Percentiles rank a stretch among this genome's conserved stretches.
phyloP scores from a whole-genome alignment of 176 grass and related monocot genomes.

The Chrysopogon serrulatus region DNA sequence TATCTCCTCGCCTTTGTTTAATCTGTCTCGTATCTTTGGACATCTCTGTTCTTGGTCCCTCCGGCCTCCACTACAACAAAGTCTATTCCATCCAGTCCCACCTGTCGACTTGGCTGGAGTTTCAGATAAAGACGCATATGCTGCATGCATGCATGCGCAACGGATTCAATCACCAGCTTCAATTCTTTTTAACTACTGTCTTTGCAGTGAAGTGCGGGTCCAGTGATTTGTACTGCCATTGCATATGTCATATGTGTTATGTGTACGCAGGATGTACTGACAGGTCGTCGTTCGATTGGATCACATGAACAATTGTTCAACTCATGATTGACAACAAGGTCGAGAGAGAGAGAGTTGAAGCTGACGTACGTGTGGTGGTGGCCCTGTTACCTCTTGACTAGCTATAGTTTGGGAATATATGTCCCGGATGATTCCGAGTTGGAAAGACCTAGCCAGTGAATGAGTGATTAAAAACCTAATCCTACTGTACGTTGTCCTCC shows the following conservation, averaged over 20 bases:
- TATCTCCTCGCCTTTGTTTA: conserved; percentile 19
- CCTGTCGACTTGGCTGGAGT: neutral
- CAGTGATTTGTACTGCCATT: neutral
- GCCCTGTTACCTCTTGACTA: neutral
- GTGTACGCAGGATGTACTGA: too few relatives aligned
- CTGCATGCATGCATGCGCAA: neutral
- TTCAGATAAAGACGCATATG: neutral
- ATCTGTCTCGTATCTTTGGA: conserved; percentile 41
- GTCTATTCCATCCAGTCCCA: neutral
- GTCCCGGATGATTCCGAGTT: neutral
- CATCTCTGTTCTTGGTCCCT: neutral
- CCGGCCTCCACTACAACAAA: neutral
- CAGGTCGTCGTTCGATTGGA: neutral
- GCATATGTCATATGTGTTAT: too few relatives aligned
- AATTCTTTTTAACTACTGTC: neutral
- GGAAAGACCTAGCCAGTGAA: too few relatives aligned
- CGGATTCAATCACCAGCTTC: neutral
- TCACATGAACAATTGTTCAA: neutral
- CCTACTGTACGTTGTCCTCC: neutral
- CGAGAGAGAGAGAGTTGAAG: neutral
- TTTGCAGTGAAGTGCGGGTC: neutral
- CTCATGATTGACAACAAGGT: neutral
- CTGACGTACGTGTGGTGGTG: too few relatives aligned
- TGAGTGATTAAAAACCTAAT: neutral
- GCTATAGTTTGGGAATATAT: conserved; percentile 2